phyloP scores from a whole-genome alignment of 257 asterid genomes.

The Solanum neorickii region DNA sequence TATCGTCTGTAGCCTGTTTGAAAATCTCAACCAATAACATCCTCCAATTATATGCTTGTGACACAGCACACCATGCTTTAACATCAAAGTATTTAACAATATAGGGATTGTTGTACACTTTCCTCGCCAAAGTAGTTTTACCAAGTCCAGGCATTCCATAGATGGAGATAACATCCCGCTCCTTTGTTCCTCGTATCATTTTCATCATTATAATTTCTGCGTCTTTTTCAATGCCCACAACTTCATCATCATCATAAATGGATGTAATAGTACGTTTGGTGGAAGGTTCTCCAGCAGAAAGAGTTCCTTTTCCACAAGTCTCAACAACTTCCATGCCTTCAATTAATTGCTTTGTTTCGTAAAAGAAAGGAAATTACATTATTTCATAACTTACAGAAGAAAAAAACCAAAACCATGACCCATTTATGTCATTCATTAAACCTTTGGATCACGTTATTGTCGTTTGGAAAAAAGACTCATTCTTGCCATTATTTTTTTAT shows the following conservation, averaged over 20 bases:
- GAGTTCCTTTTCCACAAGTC: not conserved
- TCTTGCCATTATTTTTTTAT: too few relatives aligned
- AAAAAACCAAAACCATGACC: too few relatives aligned
- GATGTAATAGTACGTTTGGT: not conserved
- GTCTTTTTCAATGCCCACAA: not conserved
- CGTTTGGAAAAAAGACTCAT: too few relatives aligned
- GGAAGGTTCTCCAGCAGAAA: not conserved
- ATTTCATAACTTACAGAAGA: too few relatives aligned
- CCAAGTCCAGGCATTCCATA: not conserved
- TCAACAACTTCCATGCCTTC: not conserved
- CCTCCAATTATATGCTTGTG: not conserved
- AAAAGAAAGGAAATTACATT: too few relatives aligned
- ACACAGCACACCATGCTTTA: not conserved
- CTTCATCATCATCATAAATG: not conserved
- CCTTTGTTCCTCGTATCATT: not conserved
- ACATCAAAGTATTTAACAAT: not conserved
- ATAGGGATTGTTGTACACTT: not conserved
- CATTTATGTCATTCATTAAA: too few relatives aligned
- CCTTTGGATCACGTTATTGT: too few relatives aligned
- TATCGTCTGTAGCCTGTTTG: not conserved
- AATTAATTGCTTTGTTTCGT: too few relatives aligned
- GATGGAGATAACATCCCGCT: not conserved
- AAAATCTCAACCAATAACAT: not conserved
- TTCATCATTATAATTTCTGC: not conserved
- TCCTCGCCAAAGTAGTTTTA: not conserved